Percentiles rank a stretch among this genome's conserved stretches.
Evolutionary conservation across 2,329 filamentous ascomycete genomes (phyloP).

Genomic region (Zymoseptoria tritici): DNA sequence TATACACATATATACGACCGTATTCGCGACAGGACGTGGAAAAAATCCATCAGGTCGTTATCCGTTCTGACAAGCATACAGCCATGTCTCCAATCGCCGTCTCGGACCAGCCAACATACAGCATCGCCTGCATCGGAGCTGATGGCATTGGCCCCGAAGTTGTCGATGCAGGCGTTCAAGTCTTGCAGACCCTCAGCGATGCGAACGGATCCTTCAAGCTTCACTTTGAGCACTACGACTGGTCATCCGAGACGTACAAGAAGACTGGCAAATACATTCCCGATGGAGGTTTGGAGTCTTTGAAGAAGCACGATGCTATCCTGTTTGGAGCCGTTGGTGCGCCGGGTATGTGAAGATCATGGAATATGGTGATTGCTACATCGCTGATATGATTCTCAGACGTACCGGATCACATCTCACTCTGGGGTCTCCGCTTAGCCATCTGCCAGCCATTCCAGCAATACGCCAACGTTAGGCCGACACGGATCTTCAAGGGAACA

Average conservation of each 20-base stretch:
- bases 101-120: slow-evolving; percentile 33
- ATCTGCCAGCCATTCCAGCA: slow-evolving; percentile 51
- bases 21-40: not conserved
- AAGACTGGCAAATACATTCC: slow-evolving; percentile 59
- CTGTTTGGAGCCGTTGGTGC: slow-evolving; percentile 62
- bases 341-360: slow-evolving; percentile 35
- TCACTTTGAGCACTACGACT: slow-evolving; percentile 57
- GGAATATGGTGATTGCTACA: too few species aligned
- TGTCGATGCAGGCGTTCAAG: slow-evolving; percentile 55
- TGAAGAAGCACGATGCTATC: slow-evolving; percentile 57
- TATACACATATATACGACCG: not conserved
- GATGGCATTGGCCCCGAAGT: slow-evolving; percentile 66
- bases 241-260: slow-evolving; percentile 61
- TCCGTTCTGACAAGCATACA: too few species aligned
- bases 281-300: slow-evolving; percentile 49
- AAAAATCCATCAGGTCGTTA: too few species aligned
- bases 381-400: too few species aligned
- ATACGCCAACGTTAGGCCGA: slow-evolving; percentile 53
- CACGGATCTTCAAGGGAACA: slow-evolving; percentile 54
- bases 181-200: slow-evolving; percentile 48
- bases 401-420: slow-evolving; percentile 43
- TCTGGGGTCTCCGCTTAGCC: slow-evolving; percentile 50
- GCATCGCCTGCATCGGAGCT: slow-evolving; percentile 58
- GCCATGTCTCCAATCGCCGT: slow-evolving; percentile 20
- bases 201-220: slow-evolving; percentile 50